Percentiles rank a stretch among this genome's conserved stretches.
Conservation (phyloP, 2,329 filamentous ascomycete genomes). For the Elsinoe australis region DNA sequence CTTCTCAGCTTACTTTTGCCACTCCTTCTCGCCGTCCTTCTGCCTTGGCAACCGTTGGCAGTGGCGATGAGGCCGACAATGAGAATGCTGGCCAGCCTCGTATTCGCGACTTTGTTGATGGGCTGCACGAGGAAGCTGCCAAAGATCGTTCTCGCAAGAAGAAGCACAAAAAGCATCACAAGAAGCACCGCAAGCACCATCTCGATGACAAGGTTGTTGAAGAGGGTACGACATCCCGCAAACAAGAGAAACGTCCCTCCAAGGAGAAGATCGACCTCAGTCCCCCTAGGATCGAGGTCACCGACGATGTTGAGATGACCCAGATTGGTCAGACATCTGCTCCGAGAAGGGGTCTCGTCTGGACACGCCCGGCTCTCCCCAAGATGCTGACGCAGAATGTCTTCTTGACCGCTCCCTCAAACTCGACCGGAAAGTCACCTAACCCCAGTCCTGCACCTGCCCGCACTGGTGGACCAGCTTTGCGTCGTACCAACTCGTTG, state of each 20-base stretch:
- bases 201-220: constrained; percentile 27
- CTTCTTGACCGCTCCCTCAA: constrained; percentile 45
- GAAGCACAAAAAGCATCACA: constrained; percentile 39
- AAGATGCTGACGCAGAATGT: constrained; percentile 65
- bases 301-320: constrained; percentile 30
- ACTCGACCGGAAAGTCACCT: constrained; percentile 24
- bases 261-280: constrained; percentile 18
- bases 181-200: constrained; percentile 37
- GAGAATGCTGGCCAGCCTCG: constrained; percentile 38
- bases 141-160: constrained; percentile 37
- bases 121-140: constrained; percentile 24
- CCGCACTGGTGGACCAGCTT: constrained; percentile 36
- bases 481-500: constrained; percentile 66
- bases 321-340: neutral
- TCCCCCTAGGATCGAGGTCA: constrained; percentile 34
- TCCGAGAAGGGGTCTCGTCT: constrained; percentile 45
- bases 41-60: constrained; percentile 37
- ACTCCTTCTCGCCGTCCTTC: constrained; percentile 32
- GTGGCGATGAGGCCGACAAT: constrained; percentile 48
- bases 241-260: constrained; percentile 20
- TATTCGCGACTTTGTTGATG: constrained; percentile 42
- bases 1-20: constrained; percentile 11
- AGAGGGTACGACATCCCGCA: constrained; percentile 18
- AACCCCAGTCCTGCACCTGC: constrained; percentile 20
- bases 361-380: constrained; percentile 49